Evolutionary conservation across 768 basidiomycete species (phyloP), one percentile per base, ranked within the genome.

Genomic region (Rhodotorula sphaerocarpa): DNA sequence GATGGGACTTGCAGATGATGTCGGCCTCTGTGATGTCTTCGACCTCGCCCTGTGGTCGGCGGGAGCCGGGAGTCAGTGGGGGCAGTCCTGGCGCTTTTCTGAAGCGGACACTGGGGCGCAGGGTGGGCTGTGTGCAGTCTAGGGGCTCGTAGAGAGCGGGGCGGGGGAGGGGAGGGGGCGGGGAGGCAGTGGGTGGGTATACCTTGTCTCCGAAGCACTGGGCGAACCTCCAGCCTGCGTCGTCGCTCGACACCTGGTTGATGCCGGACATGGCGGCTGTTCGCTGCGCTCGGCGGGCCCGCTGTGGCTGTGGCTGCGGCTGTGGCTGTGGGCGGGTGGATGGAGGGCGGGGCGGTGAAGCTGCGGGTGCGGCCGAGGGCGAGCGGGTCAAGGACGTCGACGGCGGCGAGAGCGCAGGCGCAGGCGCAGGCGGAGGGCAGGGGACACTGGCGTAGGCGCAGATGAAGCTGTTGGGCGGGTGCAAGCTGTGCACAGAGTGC

Each of bases 21-120:
- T 99, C 95, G 80, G 95, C 95, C 81, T 99, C 95, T 63, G 95
- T 99, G 74, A 99, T 97, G 76, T 99, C 95, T 75, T 96, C 95
- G 41, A 97, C 93, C 76, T 95, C 88, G 71, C 88, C 67, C 67
- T 69, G 54, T n/a, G 5, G 20, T 3, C 14, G 6, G 42, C 7
- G 30, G 48, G 31, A 3, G 10, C 20, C 1, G 27, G 16, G 55
- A 18, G 61, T 41, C 48, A 60, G 58, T 30, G 21, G n/a, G 44
- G 25, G 11, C 11, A 34, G n/a, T n/a, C n/a, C n/a, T n/a, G n/a
- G n/a, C n/a, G n/a, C n/a, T n/a, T n/a, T n/a, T n/a, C n/a, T n/a
- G n/a, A n/a, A n/a, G n/a, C n/a, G n/a, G n/a, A n/a, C n/a, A n/a
- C n/a, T n/a, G n/a, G n/a, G n/a, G n/a, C n/a, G n/a, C n/a, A n/a